Base-by-base conservation (phyloP, 805 yeast genomes). In the Teunomyces aglyptinius region DNA sequence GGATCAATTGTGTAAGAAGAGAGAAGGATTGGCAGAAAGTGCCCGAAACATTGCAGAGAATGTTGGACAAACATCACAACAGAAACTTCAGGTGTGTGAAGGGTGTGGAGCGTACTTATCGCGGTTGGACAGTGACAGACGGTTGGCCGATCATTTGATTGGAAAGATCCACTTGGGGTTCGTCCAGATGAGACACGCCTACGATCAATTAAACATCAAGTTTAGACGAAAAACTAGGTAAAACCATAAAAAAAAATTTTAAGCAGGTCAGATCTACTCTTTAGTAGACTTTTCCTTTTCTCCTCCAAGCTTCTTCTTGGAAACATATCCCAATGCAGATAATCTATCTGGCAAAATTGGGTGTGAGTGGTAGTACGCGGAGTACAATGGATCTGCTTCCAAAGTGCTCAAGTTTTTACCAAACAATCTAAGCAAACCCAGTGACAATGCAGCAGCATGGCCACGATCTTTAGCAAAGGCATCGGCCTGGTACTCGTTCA, bases 401-500 rank as follows among this genome's bases (percentile, higher is more conserved):
- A 89, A 78, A n/a, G 90, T 79, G 47, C 88, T 76, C 62, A 94
- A 78, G 67, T 94, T 92, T 61, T 89, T 87, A 57, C 82, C 82
- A 60, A 85, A 86, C 51, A 94, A 70, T 52, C 78, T 82, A 60
- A 89, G 83, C 60, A 94, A 77, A 2, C 96, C 83, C 44, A 71
- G 71, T 43, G 86, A 79, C 61, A 94, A 78, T 43, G 82, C 82
- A 27, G 77, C 72, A 7, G 86, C 75, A 62, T 83, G 83, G 20
- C 96, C 96, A 55, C 82, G 78, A 41, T 76, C 72, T 46, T 82
- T 83, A n/a, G 98, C 97, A 63, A 78, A 90, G 50, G 76, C 82
- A 65, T 92, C 99, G 15, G 99, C 98, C 69, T 94, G 89, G 60
- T 84, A 94, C 70, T 94, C 99, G 56, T 86, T 86, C 55, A 81